Evolutionary conservation across 2,329 filamentous ascomycete genomes (phyloP).

Genomic region (Didymosphaeria variabile): DNA sequence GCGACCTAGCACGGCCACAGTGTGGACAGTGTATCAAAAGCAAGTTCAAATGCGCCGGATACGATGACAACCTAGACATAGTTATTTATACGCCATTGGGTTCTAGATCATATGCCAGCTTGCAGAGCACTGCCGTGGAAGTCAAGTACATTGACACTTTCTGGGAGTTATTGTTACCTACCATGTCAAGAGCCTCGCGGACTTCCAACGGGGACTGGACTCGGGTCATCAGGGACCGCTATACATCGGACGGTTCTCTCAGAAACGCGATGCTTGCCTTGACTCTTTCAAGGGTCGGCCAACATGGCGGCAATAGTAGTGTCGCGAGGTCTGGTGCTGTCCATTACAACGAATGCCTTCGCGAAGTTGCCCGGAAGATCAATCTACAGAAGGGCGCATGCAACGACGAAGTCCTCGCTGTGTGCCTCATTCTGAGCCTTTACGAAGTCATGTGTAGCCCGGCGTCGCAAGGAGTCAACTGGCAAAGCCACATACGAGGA

Average conservation of each 20-base stretch:
- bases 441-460: conserved; percentile 12
- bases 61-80: background rate
- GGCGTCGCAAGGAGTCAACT: background rate
- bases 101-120: background rate
- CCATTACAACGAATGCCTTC: conserved; percentile 3
- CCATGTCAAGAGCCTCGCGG: conserved; percentile 6
- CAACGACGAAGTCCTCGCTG: conserved; percentile 4
- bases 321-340: conserved; percentile 1
- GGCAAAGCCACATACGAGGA: conserved; percentile 8
- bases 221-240: conserved; percentile 5
- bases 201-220: conserved; percentile 11
- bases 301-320: background rate
- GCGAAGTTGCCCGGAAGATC: conserved; percentile 1
- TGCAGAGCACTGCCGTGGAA: conserved; percentile 6
- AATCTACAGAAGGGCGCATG: background rate
- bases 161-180: conserved; percentile 5
- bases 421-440: conserved; percentile 6
- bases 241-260: conserved; percentile 1
- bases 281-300: conserved; percentile 6
- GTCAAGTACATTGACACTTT: conserved; percentile 6
- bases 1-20: conserved; percentile 8
- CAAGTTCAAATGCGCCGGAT: conserved; percentile 1
- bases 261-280: conserved; percentile 9
- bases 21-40: conserved; percentile 9
- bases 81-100: background rate